These are phyloP conservation scores for Naganishia randhawae DNA, from an alignment of 768 basidiomycete species.

Conservation along the genomic window DNA sequence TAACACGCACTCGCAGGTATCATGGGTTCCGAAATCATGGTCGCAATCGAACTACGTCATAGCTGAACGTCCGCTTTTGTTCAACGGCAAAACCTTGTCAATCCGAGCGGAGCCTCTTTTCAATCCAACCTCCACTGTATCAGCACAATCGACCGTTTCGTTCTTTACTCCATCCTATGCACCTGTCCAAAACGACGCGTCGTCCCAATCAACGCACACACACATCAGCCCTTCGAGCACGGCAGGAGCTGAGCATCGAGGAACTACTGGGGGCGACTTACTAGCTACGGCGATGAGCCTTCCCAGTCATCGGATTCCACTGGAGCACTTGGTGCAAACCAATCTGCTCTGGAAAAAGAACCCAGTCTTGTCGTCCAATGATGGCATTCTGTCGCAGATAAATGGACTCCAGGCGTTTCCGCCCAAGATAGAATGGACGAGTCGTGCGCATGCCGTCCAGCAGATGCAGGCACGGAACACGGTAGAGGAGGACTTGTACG, in stretches of 20 bases:
- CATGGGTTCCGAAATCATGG: conserved; percentile 9
- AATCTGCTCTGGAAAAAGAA: neutral
- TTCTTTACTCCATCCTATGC: conserved; percentile 7
- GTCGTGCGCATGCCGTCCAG: neutral
- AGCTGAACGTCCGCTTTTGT: neutral
- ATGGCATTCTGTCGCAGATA: neutral
- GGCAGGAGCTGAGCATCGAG: neutral
- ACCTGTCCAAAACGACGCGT: neutral
- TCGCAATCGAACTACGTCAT: neutral
- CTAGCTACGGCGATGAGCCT: neutral
- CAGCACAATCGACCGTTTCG: neutral
- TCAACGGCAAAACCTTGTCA: neutral
- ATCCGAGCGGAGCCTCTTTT: neutral
- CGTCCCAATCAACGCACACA: neutral
- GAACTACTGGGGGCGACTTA: too few species aligned
- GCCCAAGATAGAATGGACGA: conserved; percentile 16
- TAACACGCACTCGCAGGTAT: neutral
- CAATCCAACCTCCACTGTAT: neutral
- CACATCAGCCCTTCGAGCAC: neutral
- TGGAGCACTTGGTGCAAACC: conserved; percentile 15
- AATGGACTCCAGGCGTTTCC: neutral
- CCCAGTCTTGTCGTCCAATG: neutral
- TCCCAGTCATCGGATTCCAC: neutral
- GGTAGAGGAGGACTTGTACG: conserved; percentile 8
- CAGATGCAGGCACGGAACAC: conserved; percentile 8